Percentiles rank a stretch among this genome's conserved stretches.
Evolutionary conservation across 140 eudicot genomes (phyloP).

Genomic region (Cichorium intybus): DNA sequence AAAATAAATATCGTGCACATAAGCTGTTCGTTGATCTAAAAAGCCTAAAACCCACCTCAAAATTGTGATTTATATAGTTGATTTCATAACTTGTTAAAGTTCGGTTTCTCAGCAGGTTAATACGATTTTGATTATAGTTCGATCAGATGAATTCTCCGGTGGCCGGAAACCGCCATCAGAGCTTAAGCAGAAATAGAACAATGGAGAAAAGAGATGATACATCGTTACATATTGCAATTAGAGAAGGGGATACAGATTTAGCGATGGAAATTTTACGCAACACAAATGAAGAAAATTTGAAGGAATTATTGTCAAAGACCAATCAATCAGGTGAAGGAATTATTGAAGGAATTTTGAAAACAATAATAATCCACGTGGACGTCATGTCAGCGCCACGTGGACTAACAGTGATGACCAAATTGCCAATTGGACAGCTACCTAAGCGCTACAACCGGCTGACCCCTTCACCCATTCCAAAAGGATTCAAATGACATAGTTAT

Average conservation of each 20-base stretch:
- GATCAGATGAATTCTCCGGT: conserved; percentile 33
- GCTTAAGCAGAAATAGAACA: conserved; percentile 34
- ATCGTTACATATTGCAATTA: conserved; percentile 40
- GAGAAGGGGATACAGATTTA: conserved; percentile 37
- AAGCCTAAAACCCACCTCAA: conserved; percentile 3
- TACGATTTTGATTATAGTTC: not conserved
- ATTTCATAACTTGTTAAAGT: not conserved
- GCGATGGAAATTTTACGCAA: conserved; percentile 26
- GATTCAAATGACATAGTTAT: no score
- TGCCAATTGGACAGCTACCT: no score
- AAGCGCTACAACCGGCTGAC: no score
- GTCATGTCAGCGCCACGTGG: no score
- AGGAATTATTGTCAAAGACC: conserved; percentile 35
- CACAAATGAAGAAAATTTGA: conserved; percentile 33
- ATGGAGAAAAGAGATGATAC: conserved; percentile 50
- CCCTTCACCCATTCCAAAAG: no score
- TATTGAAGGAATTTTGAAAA: no score
- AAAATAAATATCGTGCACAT: conserved; percentile 10
- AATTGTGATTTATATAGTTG: conserved; percentile 8
- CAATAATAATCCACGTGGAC: no score
- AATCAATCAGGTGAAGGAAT: conserved; percentile 57
- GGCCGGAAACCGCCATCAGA: conserved; percentile 33
- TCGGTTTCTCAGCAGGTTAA: conserved; percentile 13
- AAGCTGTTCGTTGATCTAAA: conserved; percentile 12
- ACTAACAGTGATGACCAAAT: no score